A percentile compares a stretch with the other conserved stretches of the same genome.
Evolutionary conservation across 768 basidiomycete genomes (phyloP).

Genomic region (Trametes gibbosa): DNA sequence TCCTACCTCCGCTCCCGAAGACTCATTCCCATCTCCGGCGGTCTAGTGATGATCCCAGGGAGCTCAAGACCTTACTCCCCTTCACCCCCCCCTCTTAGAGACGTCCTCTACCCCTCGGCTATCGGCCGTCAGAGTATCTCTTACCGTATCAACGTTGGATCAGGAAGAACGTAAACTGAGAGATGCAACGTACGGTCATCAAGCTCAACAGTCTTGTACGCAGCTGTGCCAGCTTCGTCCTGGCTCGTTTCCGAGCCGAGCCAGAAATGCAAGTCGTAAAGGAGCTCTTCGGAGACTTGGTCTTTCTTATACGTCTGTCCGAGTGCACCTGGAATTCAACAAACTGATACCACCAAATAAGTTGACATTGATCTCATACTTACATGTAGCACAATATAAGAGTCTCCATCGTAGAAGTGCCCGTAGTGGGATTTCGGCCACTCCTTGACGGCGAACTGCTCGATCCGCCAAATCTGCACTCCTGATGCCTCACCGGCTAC

Average conservation of each 20-base stretch:
- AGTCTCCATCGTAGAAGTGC: conserved; percentile 62
- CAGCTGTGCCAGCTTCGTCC: conserved; percentile 60
- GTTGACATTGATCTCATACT: conserved; percentile 19
- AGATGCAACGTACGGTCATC: conserved; percentile 57
- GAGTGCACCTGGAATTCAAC: background rate
- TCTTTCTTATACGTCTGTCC: conserved; percentile 56
- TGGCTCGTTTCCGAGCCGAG: conserved; percentile 56
- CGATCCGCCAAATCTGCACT: conserved; percentile 57
- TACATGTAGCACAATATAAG: conserved; percentile 63
- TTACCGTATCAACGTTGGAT: no score
- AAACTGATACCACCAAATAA: background rate
- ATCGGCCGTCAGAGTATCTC: no score
- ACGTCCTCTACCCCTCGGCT: no score
- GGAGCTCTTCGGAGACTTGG: conserved; percentile 44
- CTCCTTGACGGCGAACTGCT: conserved; percentile 51
- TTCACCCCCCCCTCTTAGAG: no score
- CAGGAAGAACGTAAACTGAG: no score
- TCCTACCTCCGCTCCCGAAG: no score
- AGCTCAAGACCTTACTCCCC: no score
- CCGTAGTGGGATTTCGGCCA: conserved; percentile 54
- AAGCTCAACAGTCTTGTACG: conserved; percentile 65
- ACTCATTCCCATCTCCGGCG: no score
- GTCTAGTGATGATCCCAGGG: no score
- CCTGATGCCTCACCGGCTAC: conserved; percentile 42
- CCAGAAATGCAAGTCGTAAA: conserved; percentile 66